Evolutionary conservation across 208 protist genomes (phyloP).

Genomic region (Trypanosoma avium): DNA sequence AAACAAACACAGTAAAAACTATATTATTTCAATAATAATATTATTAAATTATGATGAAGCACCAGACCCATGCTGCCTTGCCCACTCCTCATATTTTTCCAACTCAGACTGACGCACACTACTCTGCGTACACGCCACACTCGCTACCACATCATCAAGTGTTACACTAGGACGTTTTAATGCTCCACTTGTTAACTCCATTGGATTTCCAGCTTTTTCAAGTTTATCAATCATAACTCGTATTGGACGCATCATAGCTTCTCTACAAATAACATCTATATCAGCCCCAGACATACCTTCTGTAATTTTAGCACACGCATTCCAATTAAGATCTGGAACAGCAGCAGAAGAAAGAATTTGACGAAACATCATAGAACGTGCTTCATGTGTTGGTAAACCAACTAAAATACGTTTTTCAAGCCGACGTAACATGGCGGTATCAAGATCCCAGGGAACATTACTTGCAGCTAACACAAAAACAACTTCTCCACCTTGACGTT

Average conservation of each 20-base stretch:
- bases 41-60: conserved; percentile 49
- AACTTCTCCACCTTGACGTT: conserved; percentile 68
- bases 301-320: conserved; percentile 53
- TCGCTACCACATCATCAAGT: conserved; percentile 76
- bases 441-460: conserved; percentile 94
- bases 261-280: conserved; percentile 89
- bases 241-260: conserved; percentile 92
- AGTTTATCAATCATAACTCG: conserved; percentile 85
- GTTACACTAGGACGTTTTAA: conserved; percentile 53
- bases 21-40: too few species aligned
- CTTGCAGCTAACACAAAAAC: conserved; percentile 93
- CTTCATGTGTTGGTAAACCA: conserved; percentile 68
- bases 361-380: conserved; percentile 71
- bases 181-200: conserved; percentile 29
- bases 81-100: conserved; percentile 68
- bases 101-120: conserved; percentile 72
- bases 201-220: conserved; percentile 35
- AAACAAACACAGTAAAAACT: conserved; percentile 6
- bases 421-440: conserved; percentile 91
- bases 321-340: conserved; percentile 50
- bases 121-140: conserved; percentile 75
- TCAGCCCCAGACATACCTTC: conserved; percentile 91
- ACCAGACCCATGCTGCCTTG: conserved; percentile 72
- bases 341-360: conserved; percentile 39
- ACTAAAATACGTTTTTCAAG: conserved; percentile 93